Conservation (phyloP, 2,329 filamentous ascomycete genomes). For the Fusarium cyanostomum region DNA sequence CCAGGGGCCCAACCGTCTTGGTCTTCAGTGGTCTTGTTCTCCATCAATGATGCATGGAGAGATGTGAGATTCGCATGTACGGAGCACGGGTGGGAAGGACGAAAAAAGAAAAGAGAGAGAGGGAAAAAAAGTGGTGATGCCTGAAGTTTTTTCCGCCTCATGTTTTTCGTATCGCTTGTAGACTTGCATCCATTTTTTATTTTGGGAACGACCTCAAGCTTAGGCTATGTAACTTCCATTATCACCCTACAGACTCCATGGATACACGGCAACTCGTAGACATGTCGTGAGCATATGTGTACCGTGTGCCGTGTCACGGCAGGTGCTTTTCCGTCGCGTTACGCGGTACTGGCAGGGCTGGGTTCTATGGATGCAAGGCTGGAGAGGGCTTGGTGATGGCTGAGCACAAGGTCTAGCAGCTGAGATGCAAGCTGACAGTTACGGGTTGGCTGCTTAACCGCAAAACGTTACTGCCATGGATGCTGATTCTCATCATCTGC, state of each 20-base stretch:
- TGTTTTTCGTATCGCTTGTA: slow-evolving; percentile 1
- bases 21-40: slow-evolving; percentile 6
- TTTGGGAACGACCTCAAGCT: too few species aligned
- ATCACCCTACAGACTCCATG: too few species aligned
- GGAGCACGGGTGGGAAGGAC: background rate
- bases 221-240: too few species aligned
- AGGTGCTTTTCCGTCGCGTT: slow-evolving; percentile 17
- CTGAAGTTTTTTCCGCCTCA: slow-evolving; percentile 11
- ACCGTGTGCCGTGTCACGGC: slow-evolving; percentile 11
- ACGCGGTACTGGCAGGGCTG: slow-evolving; percentile 22
- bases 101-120: background rate
- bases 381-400: slow-evolving; percentile 11
- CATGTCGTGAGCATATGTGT: background rate
- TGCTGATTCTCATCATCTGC: background rate
- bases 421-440: slow-evolving; percentile 22
- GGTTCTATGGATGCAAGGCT: slow-evolving; percentile 10
- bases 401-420: slow-evolving; percentile 2
- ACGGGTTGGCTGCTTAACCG: slow-evolving; percentile 6
- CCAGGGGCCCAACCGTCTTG: slow-evolving; percentile 27
- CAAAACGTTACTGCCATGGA: slow-evolving; percentile 13
- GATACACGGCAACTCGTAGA: too few species aligned
- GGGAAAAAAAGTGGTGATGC: background rate
- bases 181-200: too few species aligned
- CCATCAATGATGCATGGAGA: slow-evolving; percentile 9
- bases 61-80: slow-evolving; percentile 22